These are phyloP conservation scores for Acacia pycnantha DNA, from an alignment of 331 rosid species.

Conservation along the genomic window DNA sequence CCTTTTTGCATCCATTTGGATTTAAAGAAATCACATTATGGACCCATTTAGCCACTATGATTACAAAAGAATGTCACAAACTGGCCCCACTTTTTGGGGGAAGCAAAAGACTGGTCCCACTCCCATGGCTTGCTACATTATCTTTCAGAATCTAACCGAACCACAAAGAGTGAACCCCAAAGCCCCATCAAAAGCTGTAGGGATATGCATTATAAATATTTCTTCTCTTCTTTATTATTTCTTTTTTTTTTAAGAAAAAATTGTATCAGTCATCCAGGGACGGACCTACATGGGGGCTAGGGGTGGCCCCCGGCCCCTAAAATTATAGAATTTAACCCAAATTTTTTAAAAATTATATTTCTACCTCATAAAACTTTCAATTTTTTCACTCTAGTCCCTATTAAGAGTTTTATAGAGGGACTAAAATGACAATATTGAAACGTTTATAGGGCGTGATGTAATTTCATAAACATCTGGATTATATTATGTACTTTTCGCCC, in stretches of 20 bases:
- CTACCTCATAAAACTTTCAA: no score
- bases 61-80: conserved; percentile 35
- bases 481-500: no score
- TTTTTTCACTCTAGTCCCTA: no score
- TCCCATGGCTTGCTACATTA: conserved; percentile 33
- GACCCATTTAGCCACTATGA: conserved; percentile 53
- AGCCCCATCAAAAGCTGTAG: conserved; percentile 15
- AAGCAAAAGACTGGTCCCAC: conserved; percentile 40
- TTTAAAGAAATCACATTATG: conserved; percentile 28
- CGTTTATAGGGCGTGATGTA: no score
- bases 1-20: conserved; percentile 23
- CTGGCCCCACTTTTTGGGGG: conserved; percentile 45
- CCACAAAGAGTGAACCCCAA: conserved; percentile 32
- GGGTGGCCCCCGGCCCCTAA: no score
- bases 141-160: conserved; percentile 20
- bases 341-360: no score
- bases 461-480: no score
- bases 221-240: not conserved
- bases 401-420: no score
- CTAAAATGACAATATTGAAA: no score
- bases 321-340: no score
- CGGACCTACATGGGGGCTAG: no score
- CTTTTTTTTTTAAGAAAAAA: no score
- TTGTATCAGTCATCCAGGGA: not conserved
- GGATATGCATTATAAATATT: conserved; percentile 20